Conservation (phyloP, 345 rosid species). For the Eucalyptus dawsonii region DNA sequence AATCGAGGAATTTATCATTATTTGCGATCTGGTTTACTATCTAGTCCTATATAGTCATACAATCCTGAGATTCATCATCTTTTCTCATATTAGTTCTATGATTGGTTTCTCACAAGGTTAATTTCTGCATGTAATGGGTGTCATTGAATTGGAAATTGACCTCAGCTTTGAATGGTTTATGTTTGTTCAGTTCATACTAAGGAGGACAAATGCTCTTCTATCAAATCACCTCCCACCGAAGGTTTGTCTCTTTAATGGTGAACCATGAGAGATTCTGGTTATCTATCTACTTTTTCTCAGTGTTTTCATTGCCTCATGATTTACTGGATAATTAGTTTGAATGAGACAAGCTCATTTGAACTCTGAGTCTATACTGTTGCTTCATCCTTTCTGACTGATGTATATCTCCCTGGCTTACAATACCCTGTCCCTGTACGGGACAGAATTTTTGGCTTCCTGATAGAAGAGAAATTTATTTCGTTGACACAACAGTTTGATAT, state of each 20-base stretch:
- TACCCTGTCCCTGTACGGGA: not conserved
- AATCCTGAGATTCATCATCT: not conserved
- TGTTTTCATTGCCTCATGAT: not conserved
- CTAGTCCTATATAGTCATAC: not conserved
- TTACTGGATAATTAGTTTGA: not conserved
- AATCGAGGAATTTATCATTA: not conserved
- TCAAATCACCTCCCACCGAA: conserved; percentile 98
- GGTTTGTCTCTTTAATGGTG: conserved; percentile 19
- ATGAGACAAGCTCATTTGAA: not conserved
- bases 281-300: not conserved
- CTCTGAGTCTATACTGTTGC: not conserved
- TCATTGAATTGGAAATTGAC: not conserved
- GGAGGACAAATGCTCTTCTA: conserved; percentile 85
- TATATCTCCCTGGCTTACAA: not conserved
- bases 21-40: not conserved
- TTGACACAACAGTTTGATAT: not conserved
- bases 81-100: not conserved
- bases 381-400: not conserved
- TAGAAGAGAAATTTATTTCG: not conserved
- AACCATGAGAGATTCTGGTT: not conserved
- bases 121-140: not conserved
- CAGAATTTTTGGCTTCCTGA: not conserved
- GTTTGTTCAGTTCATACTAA: conserved; percentile 79
- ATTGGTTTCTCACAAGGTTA: not conserved
- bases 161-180: not conserved